Evolutionary conservation across 2,329 filamentous ascomycete species (phyloP), one percentile per base, ranked within the genome.

Genomic region (Ophiostoma fasciatum): DNA sequence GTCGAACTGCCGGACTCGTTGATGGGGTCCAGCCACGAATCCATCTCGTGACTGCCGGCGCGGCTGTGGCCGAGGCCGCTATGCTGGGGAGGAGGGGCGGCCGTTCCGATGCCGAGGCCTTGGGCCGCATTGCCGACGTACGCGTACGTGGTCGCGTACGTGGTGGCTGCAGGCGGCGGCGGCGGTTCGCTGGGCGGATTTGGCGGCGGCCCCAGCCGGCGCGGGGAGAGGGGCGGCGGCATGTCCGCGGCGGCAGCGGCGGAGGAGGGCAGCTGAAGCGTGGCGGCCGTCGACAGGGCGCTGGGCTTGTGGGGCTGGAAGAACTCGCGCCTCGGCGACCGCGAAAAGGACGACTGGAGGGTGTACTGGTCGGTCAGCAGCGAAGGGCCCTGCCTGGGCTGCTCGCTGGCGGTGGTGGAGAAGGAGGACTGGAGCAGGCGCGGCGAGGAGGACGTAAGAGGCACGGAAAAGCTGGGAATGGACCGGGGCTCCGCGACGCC

Each of bases 11-110:
- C 82, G 17, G 85, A 94, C 48, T 94, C 87, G 52, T 93, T 82
- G 38, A 92, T 90, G 1, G 84, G 88, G 51, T 94, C 83, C n/a
- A 94, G 59, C 87, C 87, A 94, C 1, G 85, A 93, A 35, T 81
- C 84, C 5, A 82, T 83, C 51, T 85, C 82, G 42, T 79, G 77
- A 49, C 82, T 88, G 10, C 71, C 66, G 18, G 72, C 75, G 41
- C 73, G 59, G 17, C 55, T 55, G 45, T 74, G 71, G 14, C 39
- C 31, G 12, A 28, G 28, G n/a, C n/a, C n/a, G n/a, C n/a, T n/a
- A n/a, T n/a, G n/a, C n/a, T n/a, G n/a, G n/a, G n/a, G n/a, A n/a
- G n/a, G n/a, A n/a, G n/a, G n/a, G n/a, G n/a, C n/a, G n/a, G n/a
- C n/a, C n/a, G n/a, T n/a, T n/a, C n/a, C n/a, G n/a, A n/a, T n/a